Conservation (phyloP, 2,329 filamentous ascomycete genomes). For the Aspergillus ustus region DNA sequence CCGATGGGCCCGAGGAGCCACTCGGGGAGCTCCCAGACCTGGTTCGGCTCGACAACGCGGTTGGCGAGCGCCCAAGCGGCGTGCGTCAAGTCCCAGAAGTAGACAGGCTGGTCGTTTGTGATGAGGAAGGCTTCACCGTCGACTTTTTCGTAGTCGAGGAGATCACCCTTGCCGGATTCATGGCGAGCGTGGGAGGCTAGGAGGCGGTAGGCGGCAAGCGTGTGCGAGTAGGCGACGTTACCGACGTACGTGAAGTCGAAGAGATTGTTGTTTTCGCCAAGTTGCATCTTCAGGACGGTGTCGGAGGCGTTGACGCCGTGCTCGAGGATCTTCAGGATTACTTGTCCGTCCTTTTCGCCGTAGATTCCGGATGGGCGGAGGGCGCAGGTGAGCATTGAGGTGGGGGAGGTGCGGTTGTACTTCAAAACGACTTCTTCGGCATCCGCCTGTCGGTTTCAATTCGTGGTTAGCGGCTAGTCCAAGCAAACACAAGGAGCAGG, state of each 20-base stretch:
- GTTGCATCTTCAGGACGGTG: slow-evolving; percentile 74
- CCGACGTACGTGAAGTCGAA: slow-evolving; percentile 73
- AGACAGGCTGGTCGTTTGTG: slow-evolving; percentile 85
- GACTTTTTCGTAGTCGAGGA: slow-evolving; percentile 73
- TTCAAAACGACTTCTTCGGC: slow-evolving; percentile 81
- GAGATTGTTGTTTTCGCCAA: slow-evolving; percentile 74
- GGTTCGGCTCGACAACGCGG: slow-evolving; percentile 47
- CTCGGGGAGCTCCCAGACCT: slow-evolving; percentile 49
- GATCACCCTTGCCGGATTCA: slow-evolving; percentile 57
- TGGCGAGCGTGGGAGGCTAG: slow-evolving; percentile 59
- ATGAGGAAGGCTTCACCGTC: slow-evolving; percentile 90
- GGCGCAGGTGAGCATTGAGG: slow-evolving; percentile 73
- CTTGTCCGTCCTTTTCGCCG: slow-evolving; percentile 82
- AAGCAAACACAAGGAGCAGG: not conserved
- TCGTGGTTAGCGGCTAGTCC: slow-evolving; percentile 23
- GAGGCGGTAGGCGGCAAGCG: slow-evolving; percentile 77
- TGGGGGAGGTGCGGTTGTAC: slow-evolving; percentile 66
- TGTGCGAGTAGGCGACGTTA: slow-evolving; percentile 77
- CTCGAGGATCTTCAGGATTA: slow-evolving; percentile 73
- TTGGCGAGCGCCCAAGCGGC: slow-evolving; percentile 69
- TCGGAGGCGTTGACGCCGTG: slow-evolving; percentile 63
- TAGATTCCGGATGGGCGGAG: slow-evolving; percentile 89
- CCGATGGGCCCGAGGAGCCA: slow-evolving; percentile 46
- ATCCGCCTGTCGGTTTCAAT: slow-evolving; percentile 58
- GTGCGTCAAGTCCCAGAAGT: slow-evolving; percentile 88